Percentiles rank a stretch among this genome's conserved stretches.
Evolutionary conservation across 345 rosid species (phyloP).

Genomic region (Acer saccharum): DNA sequence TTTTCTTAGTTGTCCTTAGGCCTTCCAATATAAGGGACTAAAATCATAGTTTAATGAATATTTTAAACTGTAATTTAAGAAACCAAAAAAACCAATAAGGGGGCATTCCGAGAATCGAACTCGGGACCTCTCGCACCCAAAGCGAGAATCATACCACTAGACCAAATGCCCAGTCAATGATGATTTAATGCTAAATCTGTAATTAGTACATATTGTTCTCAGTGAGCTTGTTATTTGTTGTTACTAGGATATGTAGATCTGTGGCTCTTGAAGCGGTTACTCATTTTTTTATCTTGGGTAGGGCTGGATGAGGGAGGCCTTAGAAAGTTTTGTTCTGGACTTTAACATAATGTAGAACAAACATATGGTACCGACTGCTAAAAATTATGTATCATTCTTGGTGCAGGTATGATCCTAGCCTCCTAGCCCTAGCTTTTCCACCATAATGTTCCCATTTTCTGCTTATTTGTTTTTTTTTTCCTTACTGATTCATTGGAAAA

Average conservation of each 20-base stretch:
- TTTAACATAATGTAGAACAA: background rate
- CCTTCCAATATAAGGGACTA: background rate
- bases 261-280: background rate
- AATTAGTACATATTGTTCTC: background rate
- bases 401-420: background rate
- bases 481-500: background rate
- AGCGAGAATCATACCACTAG: conserved; percentile 87
- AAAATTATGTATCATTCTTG: background rate
- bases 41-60: background rate
- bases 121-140: conserved; percentile 88
- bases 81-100: conserved; percentile 4
- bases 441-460: background rate
- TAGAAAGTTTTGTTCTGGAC: background rate
- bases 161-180: conserved; percentile 60
- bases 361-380: background rate
- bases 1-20: background rate
- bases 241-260: background rate
- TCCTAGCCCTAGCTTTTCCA: background rate
- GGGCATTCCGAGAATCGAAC: conserved; percentile 77
- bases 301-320: background rate
- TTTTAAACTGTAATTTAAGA: background rate
- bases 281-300: background rate
- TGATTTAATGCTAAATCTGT: background rate
- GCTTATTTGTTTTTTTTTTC: background rate
- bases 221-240: background rate